phyloP scores from a whole-genome alignment of 768 basidiomycete genomes.

The Lentinula lateritia region DNA sequence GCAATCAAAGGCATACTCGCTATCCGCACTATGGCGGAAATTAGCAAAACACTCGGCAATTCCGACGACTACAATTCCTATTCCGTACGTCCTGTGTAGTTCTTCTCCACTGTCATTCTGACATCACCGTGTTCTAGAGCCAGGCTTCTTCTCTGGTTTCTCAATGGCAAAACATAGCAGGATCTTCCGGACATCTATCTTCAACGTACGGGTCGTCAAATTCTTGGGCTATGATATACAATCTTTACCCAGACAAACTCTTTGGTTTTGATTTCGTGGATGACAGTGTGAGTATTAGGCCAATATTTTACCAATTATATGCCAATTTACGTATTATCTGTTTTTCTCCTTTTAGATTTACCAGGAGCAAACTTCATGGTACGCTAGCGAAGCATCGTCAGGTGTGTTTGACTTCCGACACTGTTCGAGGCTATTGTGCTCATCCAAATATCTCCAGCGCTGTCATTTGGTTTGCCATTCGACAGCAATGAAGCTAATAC shows the following conservation, averaged over 20 bases:
- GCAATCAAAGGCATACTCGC: conserved; percentile 11
- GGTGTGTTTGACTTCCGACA: neutral
- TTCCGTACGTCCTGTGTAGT: neutral
- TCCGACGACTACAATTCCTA: neutral
- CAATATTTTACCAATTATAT: too few species aligned
- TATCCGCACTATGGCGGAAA: conserved; percentile 11
- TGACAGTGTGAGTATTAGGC: neutral
- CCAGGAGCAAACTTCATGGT: conserved; percentile 1
- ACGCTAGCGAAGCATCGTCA: neutral
- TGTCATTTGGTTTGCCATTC: conserved; percentile 3
- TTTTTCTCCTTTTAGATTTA: neutral
- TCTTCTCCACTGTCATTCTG: neutral
- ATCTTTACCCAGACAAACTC: conserved; percentile 39
- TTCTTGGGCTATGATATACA: conserved; percentile 36
- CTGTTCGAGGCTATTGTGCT: neutral
- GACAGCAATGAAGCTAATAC: neutral
- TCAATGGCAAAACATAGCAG: conserved; percentile 8
- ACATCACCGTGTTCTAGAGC: neutral
- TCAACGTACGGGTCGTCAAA: conserved; percentile 5
- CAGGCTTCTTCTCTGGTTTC: neutral
- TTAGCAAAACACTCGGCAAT: conserved; percentile 1
- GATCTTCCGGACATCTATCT: neutral
- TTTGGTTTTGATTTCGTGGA: conserved; percentile 18
- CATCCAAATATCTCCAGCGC: neutral
- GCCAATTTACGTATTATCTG: neutral